phyloP scores from a whole-genome alignment of 2,329 filamentous ascomycete species.

The Hypoxylon sp. region DNA sequence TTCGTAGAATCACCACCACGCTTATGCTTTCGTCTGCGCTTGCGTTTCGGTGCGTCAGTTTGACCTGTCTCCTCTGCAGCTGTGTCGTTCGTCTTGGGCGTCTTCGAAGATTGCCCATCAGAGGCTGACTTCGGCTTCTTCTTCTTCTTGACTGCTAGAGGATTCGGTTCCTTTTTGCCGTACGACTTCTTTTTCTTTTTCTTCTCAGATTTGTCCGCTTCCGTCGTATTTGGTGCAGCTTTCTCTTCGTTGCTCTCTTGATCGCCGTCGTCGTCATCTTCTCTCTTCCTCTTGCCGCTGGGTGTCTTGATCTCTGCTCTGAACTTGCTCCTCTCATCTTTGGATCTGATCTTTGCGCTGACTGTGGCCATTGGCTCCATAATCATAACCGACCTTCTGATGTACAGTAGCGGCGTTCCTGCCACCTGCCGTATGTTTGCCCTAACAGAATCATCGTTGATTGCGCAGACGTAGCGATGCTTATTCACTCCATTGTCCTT shows the following conservation, averaged over 20 bases:
- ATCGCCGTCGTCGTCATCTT: constrained; percentile 57
- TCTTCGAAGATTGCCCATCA: constrained; percentile 44
- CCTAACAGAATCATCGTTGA: constrained; percentile 75
- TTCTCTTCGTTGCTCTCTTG: constrained; percentile 47
- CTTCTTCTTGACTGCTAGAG: constrained; percentile 79
- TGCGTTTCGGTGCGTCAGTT: constrained; percentile 43
- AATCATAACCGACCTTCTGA: constrained; percentile 83
- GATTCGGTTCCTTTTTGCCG: constrained; percentile 78
- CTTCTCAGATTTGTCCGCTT: constrained; percentile 51
- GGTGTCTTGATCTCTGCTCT: constrained; percentile 73
- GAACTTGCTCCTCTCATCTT: constrained; percentile 81
- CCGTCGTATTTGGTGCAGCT: constrained; percentile 43
- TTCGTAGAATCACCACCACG: constrained; percentile 27
- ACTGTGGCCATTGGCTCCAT: constrained; percentile 81
- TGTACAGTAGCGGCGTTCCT: constrained; percentile 83
- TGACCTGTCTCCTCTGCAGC: constrained; percentile 19
- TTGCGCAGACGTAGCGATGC: constrained; percentile 82
- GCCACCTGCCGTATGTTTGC: constrained; percentile 73
- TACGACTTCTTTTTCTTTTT: constrained; percentile 70
- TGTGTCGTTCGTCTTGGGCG: constrained; percentile 21
- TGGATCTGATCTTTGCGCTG: constrained; percentile 72
- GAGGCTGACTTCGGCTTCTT: constrained; percentile 63
- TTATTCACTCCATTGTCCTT: constrained; percentile 80
- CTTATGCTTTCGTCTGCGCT: constrained; percentile 50
- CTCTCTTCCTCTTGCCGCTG: constrained; percentile 65